A percentile compares a stretch with the other conserved stretches of the same genome.
Conservation (phyloP, 2,329 filamentous ascomycete species). For the Penicillium paneum region DNA sequence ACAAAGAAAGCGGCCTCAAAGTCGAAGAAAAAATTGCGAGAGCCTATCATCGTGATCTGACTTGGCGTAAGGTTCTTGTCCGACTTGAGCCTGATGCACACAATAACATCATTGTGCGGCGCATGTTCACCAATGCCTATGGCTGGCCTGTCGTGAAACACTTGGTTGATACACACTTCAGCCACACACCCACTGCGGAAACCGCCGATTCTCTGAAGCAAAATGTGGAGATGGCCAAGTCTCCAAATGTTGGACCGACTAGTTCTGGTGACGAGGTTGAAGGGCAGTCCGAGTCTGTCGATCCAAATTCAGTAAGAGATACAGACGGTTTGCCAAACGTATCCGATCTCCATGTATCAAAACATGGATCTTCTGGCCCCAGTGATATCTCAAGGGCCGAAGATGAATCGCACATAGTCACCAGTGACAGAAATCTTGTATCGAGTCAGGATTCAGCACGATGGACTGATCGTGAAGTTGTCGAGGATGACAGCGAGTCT, state of each 20-base stretch:
- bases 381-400: conserved; percentile 6
- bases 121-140: conserved; percentile 95
- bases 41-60: conserved; percentile 85
- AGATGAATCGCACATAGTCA: conserved; percentile 13
- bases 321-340: neutral
- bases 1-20: conserved; percentile 58
- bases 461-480: conserved; percentile 67
- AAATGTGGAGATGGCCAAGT: conserved; percentile 66
- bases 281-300: conserved; percentile 28
- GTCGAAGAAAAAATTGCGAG: conserved; percentile 98
- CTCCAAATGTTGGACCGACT: conserved; percentile 54
- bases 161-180: conserved; percentile 90
- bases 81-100: conserved; percentile 94
- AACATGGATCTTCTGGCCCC: neutral
- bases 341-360: neutral
- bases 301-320: conserved; percentile 12
- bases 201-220: conserved; percentile 66
- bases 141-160: conserved; percentile 98
- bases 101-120: conserved; percentile 95
- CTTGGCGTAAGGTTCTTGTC: conserved; percentile 96
- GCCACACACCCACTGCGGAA: conserved; percentile 64
- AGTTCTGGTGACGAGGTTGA: conserved; percentile 64
- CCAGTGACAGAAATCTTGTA: conserved; percentile 10
- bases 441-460: conserved; percentile 52
- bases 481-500: conserved; percentile 46